These are phyloP conservation scores for Umbilicus rupestris DNA, from an alignment of 164 flowering plant species.

Conservation along the genomic window DNA sequence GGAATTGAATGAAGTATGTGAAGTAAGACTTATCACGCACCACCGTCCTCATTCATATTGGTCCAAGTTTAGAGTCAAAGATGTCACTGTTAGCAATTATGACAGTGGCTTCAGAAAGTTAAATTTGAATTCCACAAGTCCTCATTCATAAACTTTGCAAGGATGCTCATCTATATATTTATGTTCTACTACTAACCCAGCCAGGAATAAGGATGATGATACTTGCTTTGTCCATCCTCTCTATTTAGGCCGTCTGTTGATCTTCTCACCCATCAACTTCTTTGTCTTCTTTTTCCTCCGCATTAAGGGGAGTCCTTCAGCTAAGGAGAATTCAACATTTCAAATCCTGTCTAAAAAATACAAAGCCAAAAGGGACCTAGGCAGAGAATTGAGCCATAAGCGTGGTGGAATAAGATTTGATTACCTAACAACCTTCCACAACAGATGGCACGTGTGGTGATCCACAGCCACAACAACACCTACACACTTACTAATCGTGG, in stretches of 20 bases:
- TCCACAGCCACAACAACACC: too few species aligned
- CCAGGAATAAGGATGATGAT: too few species aligned
- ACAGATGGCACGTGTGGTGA: too few species aligned
- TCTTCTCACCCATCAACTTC: background rate
- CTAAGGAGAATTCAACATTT: background rate
- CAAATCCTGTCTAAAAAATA: background rate
- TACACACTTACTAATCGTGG: too few species aligned
- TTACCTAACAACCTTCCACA: background rate
- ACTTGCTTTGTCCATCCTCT: too few species aligned
- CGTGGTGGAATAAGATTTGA: background rate
- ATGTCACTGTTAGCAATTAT: background rate
- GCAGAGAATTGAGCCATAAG: background rate
- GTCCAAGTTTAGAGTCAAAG: background rate
- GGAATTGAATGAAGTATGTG: background rate
- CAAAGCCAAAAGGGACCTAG: background rate
- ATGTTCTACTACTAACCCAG: too few species aligned
- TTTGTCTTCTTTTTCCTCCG: background rate
- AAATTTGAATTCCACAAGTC: too few species aligned
- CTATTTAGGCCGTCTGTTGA: too few species aligned
- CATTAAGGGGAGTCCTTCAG: background rate
- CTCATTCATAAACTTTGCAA: too few species aligned
- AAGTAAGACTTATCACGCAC: background rate
- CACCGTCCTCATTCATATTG: conserved; percentile 4
- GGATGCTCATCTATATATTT: too few species aligned
- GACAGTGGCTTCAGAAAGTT: background rate